These are phyloP conservation scores for Casuarina cunninghamiana DNA, from an alignment of 306 rosid species.

Conservation along the genomic window DNA sequence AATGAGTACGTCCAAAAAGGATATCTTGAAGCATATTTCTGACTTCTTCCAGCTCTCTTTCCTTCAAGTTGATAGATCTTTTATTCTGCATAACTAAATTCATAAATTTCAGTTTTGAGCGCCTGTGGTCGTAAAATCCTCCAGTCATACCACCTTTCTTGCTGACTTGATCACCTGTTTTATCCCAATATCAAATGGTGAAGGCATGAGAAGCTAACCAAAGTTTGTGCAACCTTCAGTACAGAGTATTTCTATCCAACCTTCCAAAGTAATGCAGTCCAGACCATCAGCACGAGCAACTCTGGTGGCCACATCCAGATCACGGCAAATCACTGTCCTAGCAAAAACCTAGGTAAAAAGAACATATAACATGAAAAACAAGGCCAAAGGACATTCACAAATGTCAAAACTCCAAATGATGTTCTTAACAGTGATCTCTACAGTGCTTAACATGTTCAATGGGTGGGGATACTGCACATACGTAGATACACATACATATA, in stretches of 20 bases:
- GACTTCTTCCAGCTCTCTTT: conserved; percentile 65
- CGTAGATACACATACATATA: no score
- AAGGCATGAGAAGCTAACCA: conserved; percentile 26
- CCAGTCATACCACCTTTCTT: conserved; percentile 99
- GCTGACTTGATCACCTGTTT: conserved; percentile 97
- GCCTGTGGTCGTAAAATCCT: conserved; percentile 94
- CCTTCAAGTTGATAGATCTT: conserved; percentile 49
- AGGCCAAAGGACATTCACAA: conserved; percentile 25
- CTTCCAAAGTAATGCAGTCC: conserved; percentile 97
- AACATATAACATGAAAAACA: conserved; percentile 6
- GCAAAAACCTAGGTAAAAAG: conserved; percentile 72
- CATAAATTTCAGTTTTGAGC: conserved; percentile 88
- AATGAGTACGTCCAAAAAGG: conserved; percentile 45
- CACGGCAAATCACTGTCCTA: conserved; percentile 90
- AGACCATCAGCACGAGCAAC: conserved; percentile 85
- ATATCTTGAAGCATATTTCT: conserved; percentile 76
- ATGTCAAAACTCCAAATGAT: conserved; percentile 10
- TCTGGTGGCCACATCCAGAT: conserved; percentile 90
- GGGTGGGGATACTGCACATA: no score
- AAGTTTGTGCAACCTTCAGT: conserved; percentile 18
- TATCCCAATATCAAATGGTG: conserved; percentile 22
- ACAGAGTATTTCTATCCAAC: conserved; percentile 39
- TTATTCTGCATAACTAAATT: conserved; percentile 56
- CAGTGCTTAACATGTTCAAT: not conserved
- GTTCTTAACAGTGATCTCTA: not conserved